Percentiles rank a stretch among this genome's conserved stretches.
Conservation (phyloP, 148 eudicot genomes). For the Simmondsia chinensis region DNA sequence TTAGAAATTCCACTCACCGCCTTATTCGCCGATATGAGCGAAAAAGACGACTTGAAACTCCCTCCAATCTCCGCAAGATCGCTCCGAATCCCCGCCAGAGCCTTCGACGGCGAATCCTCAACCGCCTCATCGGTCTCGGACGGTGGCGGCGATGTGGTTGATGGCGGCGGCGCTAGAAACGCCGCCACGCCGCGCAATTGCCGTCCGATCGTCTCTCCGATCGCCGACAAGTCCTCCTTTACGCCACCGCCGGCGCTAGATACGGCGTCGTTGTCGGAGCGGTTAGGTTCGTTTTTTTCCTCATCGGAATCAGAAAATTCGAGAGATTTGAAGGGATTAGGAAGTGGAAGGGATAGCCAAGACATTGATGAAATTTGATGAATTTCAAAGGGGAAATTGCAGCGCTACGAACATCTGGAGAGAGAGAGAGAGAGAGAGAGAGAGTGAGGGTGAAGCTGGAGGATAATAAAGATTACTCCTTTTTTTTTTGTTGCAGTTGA, state of each 20-base stretch:
- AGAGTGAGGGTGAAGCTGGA: background rate
- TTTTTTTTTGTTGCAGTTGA: too few relatives aligned
- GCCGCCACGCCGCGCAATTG: conserved; percentile 57
- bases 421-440: conserved; percentile 12
- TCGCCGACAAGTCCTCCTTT: conserved; percentile 33
- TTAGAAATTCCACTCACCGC: conserved; percentile 41
- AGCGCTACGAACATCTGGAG: too few relatives aligned
- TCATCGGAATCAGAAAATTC: conserved; percentile 9
- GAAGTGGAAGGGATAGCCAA: conserved; percentile 31
- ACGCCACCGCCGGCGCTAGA: conserved; percentile 18
- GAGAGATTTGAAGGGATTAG: conserved; percentile 48
- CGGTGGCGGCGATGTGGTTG: conserved; percentile 1
- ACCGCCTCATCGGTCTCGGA: conserved; percentile 1
- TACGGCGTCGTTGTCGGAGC: background rate
- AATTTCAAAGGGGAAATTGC: too few relatives aligned
- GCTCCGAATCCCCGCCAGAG: conserved; percentile 35
- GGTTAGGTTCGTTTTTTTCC: background rate
- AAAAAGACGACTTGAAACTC: conserved; percentile 42
- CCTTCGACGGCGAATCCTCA: conserved; percentile 11
- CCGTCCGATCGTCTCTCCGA: conserved; percentile 41
- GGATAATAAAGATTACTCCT: too few relatives aligned
- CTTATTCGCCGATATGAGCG: conserved; percentile 31
- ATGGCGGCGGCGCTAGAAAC: conserved; percentile 65
- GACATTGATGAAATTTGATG: conserved; percentile 26
- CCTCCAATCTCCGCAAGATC: conserved; percentile 70